These are phyloP conservation scores for Hyaloscypha finlandica DNA, from an alignment of 495 filamentous ascomycete species.

Conservation along the genomic window DNA sequence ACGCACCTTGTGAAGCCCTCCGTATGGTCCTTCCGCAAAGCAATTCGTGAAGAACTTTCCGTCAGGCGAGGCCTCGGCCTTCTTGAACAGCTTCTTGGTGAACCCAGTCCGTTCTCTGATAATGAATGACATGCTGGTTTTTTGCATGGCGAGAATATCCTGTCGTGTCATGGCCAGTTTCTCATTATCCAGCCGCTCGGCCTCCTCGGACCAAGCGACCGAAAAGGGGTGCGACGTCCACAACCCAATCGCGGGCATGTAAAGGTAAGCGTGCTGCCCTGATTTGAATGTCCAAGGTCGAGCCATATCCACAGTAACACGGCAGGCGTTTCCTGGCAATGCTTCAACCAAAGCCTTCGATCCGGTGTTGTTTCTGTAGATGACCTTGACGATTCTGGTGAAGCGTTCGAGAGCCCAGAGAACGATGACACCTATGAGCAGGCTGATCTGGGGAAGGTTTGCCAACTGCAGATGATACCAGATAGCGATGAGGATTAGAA, in stretches of 20 bases:
- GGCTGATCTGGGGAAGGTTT: constrained; percentile 60
- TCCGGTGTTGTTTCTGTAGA: constrained; percentile 66
- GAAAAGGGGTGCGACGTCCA: constrained; percentile 72
- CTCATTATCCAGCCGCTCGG: constrained; percentile 46
- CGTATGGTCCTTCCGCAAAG: constrained; percentile 83
- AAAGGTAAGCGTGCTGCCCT: constrained; percentile 80
- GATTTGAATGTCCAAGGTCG: constrained; percentile 72
- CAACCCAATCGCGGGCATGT: constrained; percentile 72
- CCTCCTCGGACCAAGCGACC: constrained; percentile 63
- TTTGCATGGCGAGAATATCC: constrained; percentile 54
- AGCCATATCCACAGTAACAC: constrained; percentile 76
- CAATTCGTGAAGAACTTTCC: constrained; percentile 61
- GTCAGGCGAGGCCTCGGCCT: constrained; percentile 59
- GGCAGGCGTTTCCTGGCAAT: constrained; percentile 63
- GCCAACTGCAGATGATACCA: constrained; percentile 69
- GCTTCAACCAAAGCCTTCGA: constrained; percentile 62
- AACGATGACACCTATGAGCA: constrained; percentile 58
- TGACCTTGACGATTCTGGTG: constrained; percentile 51
- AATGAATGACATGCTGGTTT: constrained; percentile 75
- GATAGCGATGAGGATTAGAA: constrained; percentile 64
- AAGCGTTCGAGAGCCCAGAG: constrained; percentile 69
- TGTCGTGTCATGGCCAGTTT: constrained; percentile 58
- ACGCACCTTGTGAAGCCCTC: constrained; percentile 61
- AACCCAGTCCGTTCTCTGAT: constrained; percentile 79
- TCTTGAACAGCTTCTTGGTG: constrained; percentile 73